Percentiles rank a stretch among this genome's conserved stretches.
phyloP scores from a whole-genome alignment of 139 green algal genomes.

The Eudorina sp. region DNA sequence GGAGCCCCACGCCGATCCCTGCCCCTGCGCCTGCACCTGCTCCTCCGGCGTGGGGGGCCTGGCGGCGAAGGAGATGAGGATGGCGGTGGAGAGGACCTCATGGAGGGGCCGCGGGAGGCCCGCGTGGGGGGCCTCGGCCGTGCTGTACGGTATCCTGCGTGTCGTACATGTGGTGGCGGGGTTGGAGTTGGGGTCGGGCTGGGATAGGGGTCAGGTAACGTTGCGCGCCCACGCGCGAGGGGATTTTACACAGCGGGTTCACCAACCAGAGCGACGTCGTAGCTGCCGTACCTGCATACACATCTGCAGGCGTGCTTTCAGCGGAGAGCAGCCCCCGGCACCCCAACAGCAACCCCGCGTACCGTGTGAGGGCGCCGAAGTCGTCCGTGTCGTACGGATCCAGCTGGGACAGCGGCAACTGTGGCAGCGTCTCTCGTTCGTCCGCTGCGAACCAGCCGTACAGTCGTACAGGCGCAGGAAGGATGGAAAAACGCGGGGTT shows the following conservation, averaged over 20 bases:
- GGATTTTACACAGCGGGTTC: no score
- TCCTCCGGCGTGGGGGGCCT: not conserved
- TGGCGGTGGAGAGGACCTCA: constrained; percentile 19
- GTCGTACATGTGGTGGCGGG: not conserved
- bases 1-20: not conserved
- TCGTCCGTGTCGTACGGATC: constrained; percentile 62
- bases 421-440: not conserved
- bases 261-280: no score
- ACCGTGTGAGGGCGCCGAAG: constrained; percentile 1
- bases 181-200: not conserved
- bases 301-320: no score
- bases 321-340: no score
- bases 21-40: not conserved
- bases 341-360: no score
- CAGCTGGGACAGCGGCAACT: constrained; percentile 52
- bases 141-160: constrained; percentile 42
- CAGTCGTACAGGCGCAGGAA: not conserved
- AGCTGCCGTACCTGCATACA: no score
- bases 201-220: not conserved
- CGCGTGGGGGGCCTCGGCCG: not conserved
- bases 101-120: constrained; percentile 57
- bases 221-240: no score
- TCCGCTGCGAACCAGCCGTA: not conserved
- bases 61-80: constrained; percentile 1
- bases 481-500: no score